These are phyloP conservation scores for Celoporthe dispersa DNA, from an alignment of 2,329 filamentous ascomycete genomes.

Conservation along the genomic window DNA sequence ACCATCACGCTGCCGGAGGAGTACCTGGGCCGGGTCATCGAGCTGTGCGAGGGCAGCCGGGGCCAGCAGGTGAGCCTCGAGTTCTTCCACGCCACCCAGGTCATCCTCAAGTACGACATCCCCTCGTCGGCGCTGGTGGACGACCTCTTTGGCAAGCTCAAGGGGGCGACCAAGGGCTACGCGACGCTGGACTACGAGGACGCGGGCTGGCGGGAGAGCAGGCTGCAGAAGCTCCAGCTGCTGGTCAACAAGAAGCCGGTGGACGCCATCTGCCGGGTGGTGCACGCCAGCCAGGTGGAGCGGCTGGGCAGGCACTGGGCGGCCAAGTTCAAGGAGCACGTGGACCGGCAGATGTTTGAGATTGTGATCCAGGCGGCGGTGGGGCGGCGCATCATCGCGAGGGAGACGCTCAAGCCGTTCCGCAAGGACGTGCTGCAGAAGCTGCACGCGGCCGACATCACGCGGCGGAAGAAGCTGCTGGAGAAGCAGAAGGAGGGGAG, in stretches of 20 bases:
- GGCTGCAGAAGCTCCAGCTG: slow-evolving; percentile 86
- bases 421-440: slow-evolving; percentile 94
- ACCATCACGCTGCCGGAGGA: slow-evolving; percentile 93
- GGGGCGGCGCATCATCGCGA: slow-evolving; percentile 80
- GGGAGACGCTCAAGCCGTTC: slow-evolving; percentile 96
- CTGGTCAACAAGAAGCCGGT: slow-evolving; percentile 93
- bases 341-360: slow-evolving; percentile 95
- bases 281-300: slow-evolving; percentile 82
- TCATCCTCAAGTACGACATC: slow-evolving; percentile 91
- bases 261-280: slow-evolving; percentile 89
- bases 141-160: slow-evolving; percentile 96
- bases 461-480: slow-evolving; percentile 79
- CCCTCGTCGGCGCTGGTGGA: slow-evolving; percentile 91
- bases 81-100: slow-evolving; percentile 90
- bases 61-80: slow-evolving; percentile 86
- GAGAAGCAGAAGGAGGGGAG: slow-evolving; percentile 97
- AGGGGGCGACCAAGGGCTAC: slow-evolving; percentile 92
- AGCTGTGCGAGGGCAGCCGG: slow-evolving; percentile 88
- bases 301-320: slow-evolving; percentile 87
- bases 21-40: slow-evolving; percentile 91
- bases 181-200: slow-evolving; percentile 97
- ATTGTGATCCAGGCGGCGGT: slow-evolving; percentile 91
- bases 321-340: slow-evolving; percentile 94
- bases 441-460: slow-evolving; percentile 87
- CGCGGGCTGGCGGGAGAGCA: slow-evolving; percentile 79